Base-by-base conservation (phyloP, 2,329 filamentous ascomycete genomes). In the Botrytis galanthina region DNA sequence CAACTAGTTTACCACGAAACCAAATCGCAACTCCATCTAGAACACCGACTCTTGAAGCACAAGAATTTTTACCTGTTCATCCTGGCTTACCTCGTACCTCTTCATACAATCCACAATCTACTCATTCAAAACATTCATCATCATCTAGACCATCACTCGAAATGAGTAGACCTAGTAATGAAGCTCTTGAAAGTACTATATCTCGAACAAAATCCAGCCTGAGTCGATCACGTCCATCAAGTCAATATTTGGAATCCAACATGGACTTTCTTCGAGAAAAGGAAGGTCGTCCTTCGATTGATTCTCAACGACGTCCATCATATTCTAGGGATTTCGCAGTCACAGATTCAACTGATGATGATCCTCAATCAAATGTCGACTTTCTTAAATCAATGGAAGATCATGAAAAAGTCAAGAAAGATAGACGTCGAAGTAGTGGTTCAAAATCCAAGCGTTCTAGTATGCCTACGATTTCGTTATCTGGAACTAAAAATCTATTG, bases 191-290 rank as follows among this genome's bases (percentile, higher is more conserved):
- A 54, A 67, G 60, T 35, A 83, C 86, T 0, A 81, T 90, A 14
- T 86, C 89, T 2, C 90, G 87, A 78, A 88, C 90, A 1, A 90
- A 87, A 79, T 91, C 91, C 37, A 87, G 89, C n/a, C 89, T 89
- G 77, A 82, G 87, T 77, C 90, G 91, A 75, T 87, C 89, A 71
- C 88, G 95, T 63, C 95, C 95, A 80, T 86, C 90, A 0, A 98
- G 95, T 81, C 93, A 93, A 48, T 93, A 95, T 80, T 87, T 97
- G 5, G 92, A 94, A 78, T 92, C 92, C 0, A 94, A 92, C 79
- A 86, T 96, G 70, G 94, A 97, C 74, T 94, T 93, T 79, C 85
- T 97, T 29, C 91, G 93, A 35, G 94, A 96, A 78, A 88, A 90
- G 70, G 94, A 97, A 80, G 76, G 75, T 26, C 75, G 78, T 46